Conservation (phyloP, 2,329 filamentous ascomycete species). For the Pyrenochaeta sp. region DNA sequence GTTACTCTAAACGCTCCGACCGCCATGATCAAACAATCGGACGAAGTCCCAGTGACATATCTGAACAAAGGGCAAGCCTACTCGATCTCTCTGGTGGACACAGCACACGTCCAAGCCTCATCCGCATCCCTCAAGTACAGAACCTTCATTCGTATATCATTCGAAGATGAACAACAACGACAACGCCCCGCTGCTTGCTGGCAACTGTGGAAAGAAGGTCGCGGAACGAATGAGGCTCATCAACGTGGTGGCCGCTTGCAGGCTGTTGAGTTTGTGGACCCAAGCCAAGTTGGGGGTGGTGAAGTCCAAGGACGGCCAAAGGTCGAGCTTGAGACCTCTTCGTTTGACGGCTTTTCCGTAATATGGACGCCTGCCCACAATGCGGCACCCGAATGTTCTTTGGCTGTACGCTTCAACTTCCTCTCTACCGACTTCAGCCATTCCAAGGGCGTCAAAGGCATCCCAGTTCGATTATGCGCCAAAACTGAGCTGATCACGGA, state of each 20-base stretch:
- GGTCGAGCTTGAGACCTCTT: slow-evolving; percentile 66
- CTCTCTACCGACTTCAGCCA: slow-evolving; percentile 98
- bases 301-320: slow-evolving; percentile 57
- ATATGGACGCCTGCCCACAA: slow-evolving; percentile 79
- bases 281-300: slow-evolving; percentile 62
- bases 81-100: slow-evolving; percentile 84
- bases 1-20: slow-evolving; percentile 92
- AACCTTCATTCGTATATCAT: slow-evolving; percentile 93
- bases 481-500: slow-evolving; percentile 78
- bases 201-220: slow-evolving; percentile 95
- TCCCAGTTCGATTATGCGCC: slow-evolving; percentile 89
- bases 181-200: slow-evolving; percentile 83
- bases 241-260: slow-evolving; percentile 91
- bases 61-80: slow-evolving; percentile 98
- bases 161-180: slow-evolving; percentile 94
- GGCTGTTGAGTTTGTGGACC: slow-evolving; percentile 91
- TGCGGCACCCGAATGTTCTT: slow-evolving; percentile 76
- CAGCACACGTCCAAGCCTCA: slow-evolving; percentile 64
- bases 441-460: slow-evolving; percentile 97
- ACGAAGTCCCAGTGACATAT: slow-evolving; percentile 97
- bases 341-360: slow-evolving; percentile 93
- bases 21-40: slow-evolving; percentile 88
- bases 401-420: slow-evolving; percentile 97
- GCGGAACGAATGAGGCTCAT: slow-evolving; percentile 94
- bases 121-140: slow-evolving; percentile 76